These are phyloP conservation scores for Golubevia pallescens DNA, from an alignment of 1,284 basidiomycete species.

Conservation along the genomic window DNA sequence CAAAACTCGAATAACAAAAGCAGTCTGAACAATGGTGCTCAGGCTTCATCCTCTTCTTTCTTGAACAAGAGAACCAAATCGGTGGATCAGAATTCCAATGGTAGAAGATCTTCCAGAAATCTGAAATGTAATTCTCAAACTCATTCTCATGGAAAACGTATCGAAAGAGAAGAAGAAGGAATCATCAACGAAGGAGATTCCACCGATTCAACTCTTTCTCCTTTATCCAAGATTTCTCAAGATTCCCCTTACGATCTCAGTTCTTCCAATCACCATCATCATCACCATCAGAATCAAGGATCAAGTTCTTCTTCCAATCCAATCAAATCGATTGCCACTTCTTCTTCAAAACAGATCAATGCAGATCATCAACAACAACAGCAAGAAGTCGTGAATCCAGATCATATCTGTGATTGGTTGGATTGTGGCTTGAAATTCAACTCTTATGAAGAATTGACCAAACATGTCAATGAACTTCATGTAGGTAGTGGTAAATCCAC, in stretches of 20 bases:
- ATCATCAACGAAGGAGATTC: background rate
- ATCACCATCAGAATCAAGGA: too few relatives aligned
- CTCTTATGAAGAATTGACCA: conserved; percentile 37
- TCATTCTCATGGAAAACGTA: background rate
- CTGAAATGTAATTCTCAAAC: background rate
- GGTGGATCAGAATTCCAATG: too few relatives aligned
- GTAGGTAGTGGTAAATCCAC: conserved; percentile 48
- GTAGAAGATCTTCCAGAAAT: background rate
- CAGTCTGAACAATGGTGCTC: too few relatives aligned
- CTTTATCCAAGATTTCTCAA: background rate
- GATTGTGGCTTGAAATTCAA: conserved; percentile 33
- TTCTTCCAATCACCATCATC: background rate
- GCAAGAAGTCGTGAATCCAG: background rate
- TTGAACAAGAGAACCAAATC: too few relatives aligned
- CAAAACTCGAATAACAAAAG: too few relatives aligned
- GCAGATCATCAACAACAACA: conserved; percentile 1
- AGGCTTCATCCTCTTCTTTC: too few relatives aligned
- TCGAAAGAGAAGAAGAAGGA: background rate
- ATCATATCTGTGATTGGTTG: conserved; percentile 47
- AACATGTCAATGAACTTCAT: conserved; percentile 43
- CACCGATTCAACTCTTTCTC: background rate
- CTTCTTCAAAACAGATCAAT: background rate
- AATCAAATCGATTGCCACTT: background rate
- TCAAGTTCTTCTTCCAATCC: too few relatives aligned
- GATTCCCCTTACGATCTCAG: background rate